phyloP scores from a whole-genome alignment of 768 basidiomycete species.

The Strobilomyces dryophilus region DNA sequence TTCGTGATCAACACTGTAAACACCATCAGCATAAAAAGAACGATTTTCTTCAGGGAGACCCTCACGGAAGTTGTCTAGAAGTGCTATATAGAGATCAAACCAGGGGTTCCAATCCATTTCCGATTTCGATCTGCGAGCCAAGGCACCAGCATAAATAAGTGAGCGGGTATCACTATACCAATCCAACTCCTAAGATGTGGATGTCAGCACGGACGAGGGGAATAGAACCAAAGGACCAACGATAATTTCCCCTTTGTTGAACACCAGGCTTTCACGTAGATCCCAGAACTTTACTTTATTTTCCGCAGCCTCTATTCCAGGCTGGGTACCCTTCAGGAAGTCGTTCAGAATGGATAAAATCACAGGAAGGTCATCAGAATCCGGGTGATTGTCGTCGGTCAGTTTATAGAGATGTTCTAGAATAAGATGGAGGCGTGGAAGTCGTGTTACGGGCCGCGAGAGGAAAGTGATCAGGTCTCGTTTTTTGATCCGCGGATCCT shows the following conservation, averaged over 20 bases:
- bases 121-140: slow-evolving; percentile 55
- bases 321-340: slow-evolving; percentile 81
- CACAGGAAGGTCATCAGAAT: slow-evolving; percentile 71
- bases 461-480: slow-evolving; percentile 80
- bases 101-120: slow-evolving; percentile 70
- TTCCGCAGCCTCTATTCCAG: slow-evolving; percentile 89
- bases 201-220: slow-evolving; percentile 3
- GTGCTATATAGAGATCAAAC: slow-evolving; percentile 60
- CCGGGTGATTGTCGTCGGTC: slow-evolving; percentile 73
- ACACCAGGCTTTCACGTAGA: slow-evolving; percentile 70
- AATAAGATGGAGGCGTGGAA: slow-evolving; percentile 74
- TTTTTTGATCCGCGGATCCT: slow-evolving; percentile 64
- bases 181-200: slow-evolving; percentile 66
- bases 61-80: slow-evolving; percentile 78
- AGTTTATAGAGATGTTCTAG: slow-evolving; percentile 66
- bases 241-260: slow-evolving; percentile 77
- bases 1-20: slow-evolving; percentile 59
- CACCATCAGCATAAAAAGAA: slow-evolving; percentile 1
- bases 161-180: slow-evolving; percentile 72
- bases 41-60: background rate
- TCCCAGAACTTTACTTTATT: slow-evolving; percentile 86
- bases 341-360: slow-evolving; percentile 63
- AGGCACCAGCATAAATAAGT: slow-evolving; percentile 60
- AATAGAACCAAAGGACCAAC: slow-evolving; percentile 39
- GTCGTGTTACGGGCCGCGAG: slow-evolving; percentile 83